Evolutionary conservation across 441 rosid species (phyloP), one percentile per base, ranked within the genome.

Genomic region (Rhodomyrtus psidioides): DNA sequence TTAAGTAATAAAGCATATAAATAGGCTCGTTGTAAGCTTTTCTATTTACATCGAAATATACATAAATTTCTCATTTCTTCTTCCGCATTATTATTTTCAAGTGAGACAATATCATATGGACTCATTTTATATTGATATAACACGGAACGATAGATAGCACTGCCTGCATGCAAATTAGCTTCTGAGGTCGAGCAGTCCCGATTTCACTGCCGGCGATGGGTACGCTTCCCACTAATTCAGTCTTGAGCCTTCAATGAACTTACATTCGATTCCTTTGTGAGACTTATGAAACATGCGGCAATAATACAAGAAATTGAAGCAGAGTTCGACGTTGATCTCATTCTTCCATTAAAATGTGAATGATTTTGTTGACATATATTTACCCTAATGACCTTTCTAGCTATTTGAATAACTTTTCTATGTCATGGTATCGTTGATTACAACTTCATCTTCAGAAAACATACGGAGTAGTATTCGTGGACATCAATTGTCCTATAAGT

Each of bases 91-190:
- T 34, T 34, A 34, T 34, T 4, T 34, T 34, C 34, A 34, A 34
- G 34, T 34, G 34, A 4, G 34, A 81, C 60, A 57, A 19, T 21
- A 70, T 39, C 9, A 19, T 70, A 21, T 70, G 2, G 79, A 65
- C 49, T 19, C 12, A 2, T 34, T 65, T 9, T 70, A 10, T 70
- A 26, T 16, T 4, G 15, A 70, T 42, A 34, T 39, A 21, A 23
- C 15, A 19, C 8, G 14, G 1, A 10, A 70, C 15, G 2, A 70
- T 2, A 34, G 4, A 39, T 2, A 70, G 2, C 6, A 0, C 8
- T 10, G 15, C n/a, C 6, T 70, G 5, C n/a, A 21, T 15, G 9
- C 9, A 6, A 70, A 70, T 70, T 39, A 70, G 49, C n/a, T 70
- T 62, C 3, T 0, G 1, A 39, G 49, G 49, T 34, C 1, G 49